Percentiles rank a stretch among this genome's conserved stretches.
Conservation (phyloP, 2,329 filamentous ascomycete genomes). For the Fusarium secorum region DNA sequence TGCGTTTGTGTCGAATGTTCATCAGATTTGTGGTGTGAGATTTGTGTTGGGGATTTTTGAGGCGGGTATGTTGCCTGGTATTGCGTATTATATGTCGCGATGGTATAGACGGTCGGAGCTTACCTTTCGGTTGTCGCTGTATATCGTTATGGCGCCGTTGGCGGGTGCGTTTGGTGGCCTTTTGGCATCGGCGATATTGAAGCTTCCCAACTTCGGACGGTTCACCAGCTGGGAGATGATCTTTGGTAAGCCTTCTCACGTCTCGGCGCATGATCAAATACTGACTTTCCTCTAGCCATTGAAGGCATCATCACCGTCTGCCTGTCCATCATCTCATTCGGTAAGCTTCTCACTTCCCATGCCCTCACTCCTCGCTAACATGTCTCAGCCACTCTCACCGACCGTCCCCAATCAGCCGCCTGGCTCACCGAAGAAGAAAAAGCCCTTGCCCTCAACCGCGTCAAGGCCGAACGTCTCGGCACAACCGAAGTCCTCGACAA, state of each 20-base stretch:
- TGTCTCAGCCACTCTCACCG: conserved; percentile 64
- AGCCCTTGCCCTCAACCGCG: conserved; percentile 66
- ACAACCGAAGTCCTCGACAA: conserved; percentile 65
- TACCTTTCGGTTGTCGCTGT: conserved; percentile 68
- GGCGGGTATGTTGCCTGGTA: conserved; percentile 70
- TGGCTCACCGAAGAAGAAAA: conserved; percentile 72
- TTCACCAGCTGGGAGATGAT: conserved; percentile 73
- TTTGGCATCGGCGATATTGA: conserved; percentile 68
- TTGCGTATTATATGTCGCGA: conserved; percentile 70
- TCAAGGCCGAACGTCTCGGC: conserved; percentile 65
- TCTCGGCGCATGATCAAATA: accelerated
- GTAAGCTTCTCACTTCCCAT: accelerated
- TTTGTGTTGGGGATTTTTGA: conserved; percentile 70
- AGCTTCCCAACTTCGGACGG: conserved; percentile 62
- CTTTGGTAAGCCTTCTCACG: conserved; percentile 49
- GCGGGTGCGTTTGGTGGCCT: conserved; percentile 74
- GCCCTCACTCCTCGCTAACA: not conserved
- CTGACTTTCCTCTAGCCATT: conserved; percentile 51
- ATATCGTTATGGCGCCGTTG: conserved; percentile 71
- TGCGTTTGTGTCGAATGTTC: conserved; percentile 63
- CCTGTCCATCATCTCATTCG: conserved; percentile 57
- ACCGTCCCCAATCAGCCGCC: conserved; percentile 69
- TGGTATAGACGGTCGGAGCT: conserved; percentile 72
- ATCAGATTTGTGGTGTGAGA: conserved; percentile 60
- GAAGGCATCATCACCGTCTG: conserved; percentile 68